Percentiles rank a stretch among this genome's conserved stretches.
Conservation (phyloP, 352 stramenopile species). For the Blastocystis sp. region DNA sequence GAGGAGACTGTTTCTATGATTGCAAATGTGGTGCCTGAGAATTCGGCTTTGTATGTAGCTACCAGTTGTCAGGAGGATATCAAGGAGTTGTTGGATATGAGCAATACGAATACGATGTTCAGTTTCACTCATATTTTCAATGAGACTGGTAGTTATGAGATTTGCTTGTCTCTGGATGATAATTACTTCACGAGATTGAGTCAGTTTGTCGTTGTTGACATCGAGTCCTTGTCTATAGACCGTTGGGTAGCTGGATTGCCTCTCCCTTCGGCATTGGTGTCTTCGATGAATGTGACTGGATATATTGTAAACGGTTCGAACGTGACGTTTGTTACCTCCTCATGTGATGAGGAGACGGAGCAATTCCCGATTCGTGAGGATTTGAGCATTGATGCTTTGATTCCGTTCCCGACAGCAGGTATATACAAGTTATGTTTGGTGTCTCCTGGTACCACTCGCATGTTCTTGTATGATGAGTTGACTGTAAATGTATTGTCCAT, state of each 20-base stretch:
- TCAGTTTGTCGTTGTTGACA: neutral
- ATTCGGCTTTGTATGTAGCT: neutral
- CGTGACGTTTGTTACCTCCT: constrained; percentile 30
- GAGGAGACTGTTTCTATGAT: constrained; percentile 1
- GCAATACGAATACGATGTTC: neutral
- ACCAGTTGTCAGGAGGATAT: neutral
- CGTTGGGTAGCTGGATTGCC: neutral
- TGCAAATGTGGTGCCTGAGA: neutral
- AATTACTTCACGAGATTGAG: constrained; percentile 11
- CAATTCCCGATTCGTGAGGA: neutral
- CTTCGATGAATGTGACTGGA: neutral
- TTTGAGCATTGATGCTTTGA: neutral
- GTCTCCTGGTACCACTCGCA: constrained; percentile 12
- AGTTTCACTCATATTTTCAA: neutral
- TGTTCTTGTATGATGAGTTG: neutral
- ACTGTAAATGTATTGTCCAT: neutral
- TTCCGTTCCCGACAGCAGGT: constrained; percentile 22
- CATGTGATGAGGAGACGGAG: constrained; percentile 4
- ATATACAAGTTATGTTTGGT: constrained; percentile 36
- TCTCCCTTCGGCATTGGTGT: neutral
- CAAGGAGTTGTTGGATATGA: neutral
- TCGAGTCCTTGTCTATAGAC: neutral
- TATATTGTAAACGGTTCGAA: neutral
- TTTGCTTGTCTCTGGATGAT: neutral
- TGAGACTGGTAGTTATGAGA: neutral